Evolutionary conservation across 441 rosid species (phyloP), one percentile per base, ranked within the genome.

Genomic region (Croton setiger): DNA sequence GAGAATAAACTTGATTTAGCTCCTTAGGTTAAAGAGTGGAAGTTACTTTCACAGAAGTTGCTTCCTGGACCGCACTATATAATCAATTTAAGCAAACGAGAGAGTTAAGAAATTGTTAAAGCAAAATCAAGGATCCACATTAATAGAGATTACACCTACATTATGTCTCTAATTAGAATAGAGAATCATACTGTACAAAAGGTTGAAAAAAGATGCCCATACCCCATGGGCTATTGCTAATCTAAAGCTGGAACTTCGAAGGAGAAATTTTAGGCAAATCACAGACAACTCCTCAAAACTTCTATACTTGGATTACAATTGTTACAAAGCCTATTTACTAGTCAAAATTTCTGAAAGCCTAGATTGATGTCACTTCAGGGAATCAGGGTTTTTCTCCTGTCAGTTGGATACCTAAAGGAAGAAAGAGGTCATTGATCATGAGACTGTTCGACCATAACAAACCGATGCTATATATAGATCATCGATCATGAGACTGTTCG

Each of bases 401-500:
- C 58, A 69, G 56, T 47, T 56, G 0, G 56, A 47, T 51, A 35
- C 44, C 13, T 12, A 57, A 9, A 59, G 17, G 35, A 57, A 17
- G 61, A 7, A 33, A n/a, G 53, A n/a, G 48, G 35, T 27, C 23
- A 3, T 45, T 10, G 49, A 13, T 45, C 18, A 48, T 43, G n/a
- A 47, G 51, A 47, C 17, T 0, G 11, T 27, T 27, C 31, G 31
- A 27, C 31, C 31, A 2, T 27, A 27, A 27, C 31, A 27, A 27
- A 2, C 31, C 31, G 45, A 41, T 48, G 14, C 0, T 18, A 88
- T 60, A 71, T 85, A 87, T 59, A 88, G 86, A 79, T 84, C n/a
- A n/a, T 31, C 13, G 49, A 41, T 80, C 79, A 88, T 4, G 95
- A 85, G 27, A 84, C 87, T 4, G 91, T 85, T 48, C 88, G 72